Conservation (phyloP, 345 rosid genomes). For the Sapria himalayana region DNA sequence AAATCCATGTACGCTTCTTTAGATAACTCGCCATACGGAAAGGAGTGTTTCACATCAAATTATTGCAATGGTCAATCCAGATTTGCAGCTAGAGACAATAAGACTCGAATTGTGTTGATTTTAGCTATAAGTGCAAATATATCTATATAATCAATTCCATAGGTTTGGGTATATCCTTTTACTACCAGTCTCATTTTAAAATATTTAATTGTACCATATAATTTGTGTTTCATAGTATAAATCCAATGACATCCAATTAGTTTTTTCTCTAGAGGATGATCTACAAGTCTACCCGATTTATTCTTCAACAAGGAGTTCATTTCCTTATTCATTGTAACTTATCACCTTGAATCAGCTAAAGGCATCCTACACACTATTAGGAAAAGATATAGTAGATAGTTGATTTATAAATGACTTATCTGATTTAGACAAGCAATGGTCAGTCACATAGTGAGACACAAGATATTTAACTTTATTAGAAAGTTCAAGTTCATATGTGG, state of each 20-base stretch:
- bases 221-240: neutral
- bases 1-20: neutral
- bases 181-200: neutral
- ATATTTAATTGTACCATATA: neutral
- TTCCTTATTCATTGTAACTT: neutral
- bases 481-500: no score
- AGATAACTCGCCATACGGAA: neutral
- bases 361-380: neutral
- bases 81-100: no score
- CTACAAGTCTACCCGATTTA: neutral
- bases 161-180: no score
- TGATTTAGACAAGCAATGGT: no score
- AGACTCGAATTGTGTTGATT: no score
- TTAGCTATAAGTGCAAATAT: no score
- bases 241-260: neutral
- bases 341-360: neutral
- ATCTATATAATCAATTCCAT: no score
- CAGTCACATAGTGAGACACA: no score
- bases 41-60: neutral
- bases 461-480: no score
- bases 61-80: no score
- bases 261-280: neutral
- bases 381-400: no score
- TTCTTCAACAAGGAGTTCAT: neutral
- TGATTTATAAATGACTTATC: neutral